phyloP scores from a whole-genome alignment of 805 yeast genomes.

The Yarrowia osloensis region DNA sequence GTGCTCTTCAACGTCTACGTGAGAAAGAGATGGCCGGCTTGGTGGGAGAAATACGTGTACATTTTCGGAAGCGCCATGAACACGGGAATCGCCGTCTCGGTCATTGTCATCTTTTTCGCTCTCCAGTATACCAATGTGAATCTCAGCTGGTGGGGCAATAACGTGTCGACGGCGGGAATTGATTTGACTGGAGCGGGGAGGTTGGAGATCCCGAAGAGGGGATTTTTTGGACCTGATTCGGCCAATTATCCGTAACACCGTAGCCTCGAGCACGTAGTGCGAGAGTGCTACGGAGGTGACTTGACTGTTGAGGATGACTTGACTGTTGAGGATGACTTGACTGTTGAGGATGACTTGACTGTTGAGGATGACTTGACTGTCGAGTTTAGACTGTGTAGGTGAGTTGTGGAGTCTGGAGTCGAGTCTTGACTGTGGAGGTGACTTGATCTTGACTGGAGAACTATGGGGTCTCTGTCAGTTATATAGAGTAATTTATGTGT shows the following conservation, averaged over 20 bases:
- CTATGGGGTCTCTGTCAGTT: no score
- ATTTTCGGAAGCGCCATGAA: constrained; percentile 51
- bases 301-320: no score
- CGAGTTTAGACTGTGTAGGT: no score
- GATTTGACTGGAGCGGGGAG: background rate
- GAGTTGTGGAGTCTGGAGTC: no score
- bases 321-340: no score
- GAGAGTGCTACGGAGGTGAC: no score
- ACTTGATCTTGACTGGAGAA: no score
- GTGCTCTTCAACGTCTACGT: constrained; percentile 50
- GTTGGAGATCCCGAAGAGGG: constrained; percentile 32
- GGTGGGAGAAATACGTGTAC: constrained; percentile 60
- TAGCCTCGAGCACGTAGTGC: no score
- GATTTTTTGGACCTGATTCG: constrained; percentile 40
- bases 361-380: no score
- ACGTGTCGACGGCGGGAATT: constrained; percentile 23
- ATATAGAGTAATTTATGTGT: no score
- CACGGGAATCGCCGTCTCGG: constrained; percentile 54
- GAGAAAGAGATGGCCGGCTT: constrained; percentile 46
- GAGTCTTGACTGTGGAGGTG: no score
- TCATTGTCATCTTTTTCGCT: constrained; percentile 49
- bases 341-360: no score
- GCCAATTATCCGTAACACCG: constrained; percentile 34
- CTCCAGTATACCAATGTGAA: constrained; percentile 43
- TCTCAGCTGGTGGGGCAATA: constrained; percentile 57